A percentile compares a stretch with the other conserved stretches of the same genome.
These are phyloP conservation scores for Teratosphaeria destructans DNA, from an alignment of 2,329 filamentous ascomycete genomes.

Conservation along the genomic window DNA sequence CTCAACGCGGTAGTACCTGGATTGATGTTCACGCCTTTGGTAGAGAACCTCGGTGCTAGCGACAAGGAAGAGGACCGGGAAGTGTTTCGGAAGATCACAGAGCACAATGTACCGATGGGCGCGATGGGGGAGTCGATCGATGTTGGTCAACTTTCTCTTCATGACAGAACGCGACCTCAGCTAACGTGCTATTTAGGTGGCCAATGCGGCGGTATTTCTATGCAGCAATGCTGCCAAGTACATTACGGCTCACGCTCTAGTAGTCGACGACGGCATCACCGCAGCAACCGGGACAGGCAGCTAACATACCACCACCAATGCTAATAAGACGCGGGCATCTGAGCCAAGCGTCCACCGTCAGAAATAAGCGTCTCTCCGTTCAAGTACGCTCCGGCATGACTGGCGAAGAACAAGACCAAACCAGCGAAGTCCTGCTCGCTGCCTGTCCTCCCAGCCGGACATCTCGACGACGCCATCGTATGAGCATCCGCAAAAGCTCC, in stretches of 20 bases:
- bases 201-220: constrained; percentile 79
- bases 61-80: constrained; percentile 37
- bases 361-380: constrained; percentile 54
- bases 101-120: constrained; percentile 49
- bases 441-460: constrained; percentile 52
- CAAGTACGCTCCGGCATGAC: constrained; percentile 53
- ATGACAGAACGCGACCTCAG: not conserved
- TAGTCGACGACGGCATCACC: constrained; percentile 21
- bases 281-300: constrained; percentile 17
- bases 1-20: constrained; percentile 45
- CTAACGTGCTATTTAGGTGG: constrained; percentile 44
- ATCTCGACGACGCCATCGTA: constrained; percentile 33
- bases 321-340: constrained; percentile 47
- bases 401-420: constrained; percentile 54
- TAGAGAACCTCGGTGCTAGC: constrained; percentile 33
- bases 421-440: constrained; percentile 55
- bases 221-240: constrained; percentile 78
- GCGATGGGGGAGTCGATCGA: constrained; percentile 37
- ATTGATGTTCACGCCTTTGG: constrained; percentile 44
- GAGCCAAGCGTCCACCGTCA: constrained; percentile 51
- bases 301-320: not conserved
- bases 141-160: not conserved
- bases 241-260: constrained; percentile 68
- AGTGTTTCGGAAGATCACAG: constrained; percentile 42
- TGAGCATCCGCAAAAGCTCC: constrained; percentile 40